Conservation (phyloP, 768 basidiomycete genomes). For the Amanita molliuscula region DNA sequence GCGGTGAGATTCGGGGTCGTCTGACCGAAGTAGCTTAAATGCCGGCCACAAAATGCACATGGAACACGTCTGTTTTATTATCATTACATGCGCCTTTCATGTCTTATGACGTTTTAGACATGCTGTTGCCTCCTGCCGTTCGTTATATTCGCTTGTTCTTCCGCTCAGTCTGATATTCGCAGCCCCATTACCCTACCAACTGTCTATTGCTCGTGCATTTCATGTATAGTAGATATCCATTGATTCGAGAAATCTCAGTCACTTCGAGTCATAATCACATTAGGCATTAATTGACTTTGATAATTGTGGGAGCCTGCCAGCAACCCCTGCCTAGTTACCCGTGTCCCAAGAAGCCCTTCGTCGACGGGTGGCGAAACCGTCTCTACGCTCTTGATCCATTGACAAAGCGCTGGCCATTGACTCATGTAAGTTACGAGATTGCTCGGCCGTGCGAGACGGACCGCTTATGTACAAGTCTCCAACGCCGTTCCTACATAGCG, state of each 20-base stretch:
- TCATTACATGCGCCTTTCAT: neutral
- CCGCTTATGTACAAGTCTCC: neutral
- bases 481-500: neutral
- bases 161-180: neutral
- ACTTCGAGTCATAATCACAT: neutral
- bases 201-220: neutral
- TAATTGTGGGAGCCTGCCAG: neutral
- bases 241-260: neutral
- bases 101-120: neutral
- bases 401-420: neutral
- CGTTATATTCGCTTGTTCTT: neutral
- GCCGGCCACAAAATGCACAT: neutral
- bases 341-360: neutral
- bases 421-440: neutral
- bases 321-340: neutral
- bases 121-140: too few species aligned
- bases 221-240: neutral
- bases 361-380: neutral
- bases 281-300: neutral
- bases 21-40: neutral
- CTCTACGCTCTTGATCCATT: neutral
- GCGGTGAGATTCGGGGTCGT: constrained; percentile 30
- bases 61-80: neutral
- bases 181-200: neutral
- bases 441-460: neutral